These are phyloP conservation scores for Tolypocladium endophyticum DNA, from an alignment of 2,329 filamentous ascomycete genomes.

Conservation along the genomic window DNA sequence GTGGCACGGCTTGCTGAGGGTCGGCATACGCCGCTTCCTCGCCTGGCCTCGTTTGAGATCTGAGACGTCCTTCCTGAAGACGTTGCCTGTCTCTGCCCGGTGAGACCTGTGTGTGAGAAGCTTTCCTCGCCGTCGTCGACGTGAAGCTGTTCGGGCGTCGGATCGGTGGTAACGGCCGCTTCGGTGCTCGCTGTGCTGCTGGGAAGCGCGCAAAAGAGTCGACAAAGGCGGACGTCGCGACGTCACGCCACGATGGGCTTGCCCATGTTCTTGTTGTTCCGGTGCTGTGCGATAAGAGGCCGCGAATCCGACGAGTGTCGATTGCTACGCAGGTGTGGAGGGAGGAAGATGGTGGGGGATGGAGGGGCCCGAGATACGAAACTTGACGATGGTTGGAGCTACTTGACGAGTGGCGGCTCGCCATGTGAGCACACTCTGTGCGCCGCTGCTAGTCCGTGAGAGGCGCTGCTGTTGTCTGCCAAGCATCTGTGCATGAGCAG, in stretches of 20 bases:
- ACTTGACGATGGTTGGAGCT: not conserved
- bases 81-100: not conserved
- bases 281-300: not conserved
- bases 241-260: not conserved
- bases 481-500: not conserved
- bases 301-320: not conserved
- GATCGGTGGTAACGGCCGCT: not conserved
- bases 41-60: not conserved
- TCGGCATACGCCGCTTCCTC: slow-evolving; percentile 14
- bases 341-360: not conserved
- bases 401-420: not conserved
- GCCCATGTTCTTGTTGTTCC: slow-evolving; percentile 1
- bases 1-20: slow-evolving; percentile 40
- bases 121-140: not conserved
- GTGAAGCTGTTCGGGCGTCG: not conserved
- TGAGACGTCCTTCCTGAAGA: not conserved
- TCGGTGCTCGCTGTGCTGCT: not conserved
- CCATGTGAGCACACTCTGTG: not conserved
- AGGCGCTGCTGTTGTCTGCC: not conserved
- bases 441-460: not conserved
- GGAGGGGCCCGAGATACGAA: not conserved
- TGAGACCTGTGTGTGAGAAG: not conserved
- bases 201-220: not conserved
- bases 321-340: not conserved
- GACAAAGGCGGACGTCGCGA: not conserved